These are phyloP conservation scores for Nothophytophthora sp. DNA, from an alignment of 352 stramenopile species.

Conservation along the genomic window DNA sequence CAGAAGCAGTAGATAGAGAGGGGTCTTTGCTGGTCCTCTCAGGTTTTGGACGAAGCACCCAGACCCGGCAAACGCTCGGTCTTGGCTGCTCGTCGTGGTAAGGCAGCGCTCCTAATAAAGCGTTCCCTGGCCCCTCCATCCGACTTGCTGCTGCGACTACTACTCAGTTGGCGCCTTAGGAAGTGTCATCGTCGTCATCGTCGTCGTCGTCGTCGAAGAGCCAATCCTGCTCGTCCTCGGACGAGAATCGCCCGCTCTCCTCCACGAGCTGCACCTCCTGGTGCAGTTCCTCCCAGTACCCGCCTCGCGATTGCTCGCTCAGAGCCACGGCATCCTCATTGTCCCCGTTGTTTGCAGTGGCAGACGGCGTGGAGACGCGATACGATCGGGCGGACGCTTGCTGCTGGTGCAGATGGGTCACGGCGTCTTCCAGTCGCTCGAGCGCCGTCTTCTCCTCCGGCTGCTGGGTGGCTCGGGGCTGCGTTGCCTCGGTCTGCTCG, in stretches of 20 bases:
- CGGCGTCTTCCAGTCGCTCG: constrained; percentile 30
- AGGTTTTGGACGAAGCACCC: constrained; percentile 16
- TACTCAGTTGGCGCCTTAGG: not conserved
- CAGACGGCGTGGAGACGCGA: too few species aligned
- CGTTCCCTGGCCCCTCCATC: constrained; percentile 13
- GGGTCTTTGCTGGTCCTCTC: not conserved
- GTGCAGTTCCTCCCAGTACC: constrained; percentile 74
- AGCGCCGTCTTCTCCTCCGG: constrained; percentile 21
- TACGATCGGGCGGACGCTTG: constrained; percentile 38
- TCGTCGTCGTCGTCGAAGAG: constrained; percentile 10
- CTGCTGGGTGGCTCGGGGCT: constrained; percentile 6
- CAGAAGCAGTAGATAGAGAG: constrained; percentile 12
- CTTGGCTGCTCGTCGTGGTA: constrained; percentile 24
- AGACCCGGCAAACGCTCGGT: constrained; percentile 10
- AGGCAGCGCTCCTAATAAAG: constrained; percentile 25
- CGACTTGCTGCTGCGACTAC: not conserved
- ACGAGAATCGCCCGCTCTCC: constrained; percentile 71
- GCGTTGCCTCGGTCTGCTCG: constrained; percentile 8
- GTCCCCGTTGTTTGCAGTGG: not conserved
- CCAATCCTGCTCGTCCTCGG: constrained; percentile 48
- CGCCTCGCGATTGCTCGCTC: constrained; percentile 20
- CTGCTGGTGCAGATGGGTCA: constrained; percentile 29
- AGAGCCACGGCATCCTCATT: not conserved
- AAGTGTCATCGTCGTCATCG: constrained; percentile 1
- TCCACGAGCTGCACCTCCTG: constrained; percentile 76